Conservation (phyloP, 2,329 filamentous ascomycete genomes). For the Curvularia sp. region DNA sequence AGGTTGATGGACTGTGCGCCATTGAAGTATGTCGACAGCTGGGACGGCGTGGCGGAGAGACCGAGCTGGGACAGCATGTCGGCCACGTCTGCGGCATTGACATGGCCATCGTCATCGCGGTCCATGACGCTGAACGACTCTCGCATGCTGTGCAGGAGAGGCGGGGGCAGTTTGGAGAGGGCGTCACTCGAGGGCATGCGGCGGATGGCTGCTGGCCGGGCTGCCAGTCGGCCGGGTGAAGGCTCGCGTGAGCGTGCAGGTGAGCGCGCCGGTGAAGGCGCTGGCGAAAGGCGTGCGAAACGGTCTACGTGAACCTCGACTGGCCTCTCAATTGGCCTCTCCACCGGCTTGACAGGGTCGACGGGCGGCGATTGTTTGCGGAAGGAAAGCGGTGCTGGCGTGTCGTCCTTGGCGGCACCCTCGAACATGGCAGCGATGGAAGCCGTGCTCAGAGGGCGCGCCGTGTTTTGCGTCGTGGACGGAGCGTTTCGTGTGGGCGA, state of each 20-base stretch:
- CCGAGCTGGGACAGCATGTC: conserved; percentile 89
- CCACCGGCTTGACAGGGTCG: conserved; percentile 10
- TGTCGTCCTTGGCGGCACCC: conserved; percentile 41
- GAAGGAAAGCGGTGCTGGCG: conserved; percentile 29
- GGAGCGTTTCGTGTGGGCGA: conserved; percentile 36
- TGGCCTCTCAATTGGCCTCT: conserved; percentile 51
- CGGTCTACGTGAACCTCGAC: conserved; percentile 34
- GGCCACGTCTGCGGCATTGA: conserved; percentile 82
- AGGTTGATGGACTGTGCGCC: conserved; percentile 77
- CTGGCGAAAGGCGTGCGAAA: conserved; percentile 2
- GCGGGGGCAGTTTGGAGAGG: conserved; percentile 76
- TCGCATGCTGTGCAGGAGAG: conserved; percentile 84
- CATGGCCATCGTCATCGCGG: conserved; percentile 81
- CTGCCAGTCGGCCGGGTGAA: conserved; percentile 18
- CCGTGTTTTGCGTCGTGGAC: conserved; percentile 28
- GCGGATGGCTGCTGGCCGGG: conserved; percentile 36
- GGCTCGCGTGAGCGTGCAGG: conserved; percentile 20
- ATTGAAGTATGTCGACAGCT: conserved; percentile 82
- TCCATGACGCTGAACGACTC: conserved; percentile 95
- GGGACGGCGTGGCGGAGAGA: conserved; percentile 73
- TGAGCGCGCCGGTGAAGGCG: conserved; percentile 14
- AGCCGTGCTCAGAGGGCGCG: conserved; percentile 37
- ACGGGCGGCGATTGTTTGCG: conserved; percentile 15
- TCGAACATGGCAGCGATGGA: conserved; percentile 51
- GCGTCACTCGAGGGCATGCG: conserved; percentile 40